Percentiles rank a stretch among this genome's conserved stretches.
Conservation (phyloP, 2,329 filamentous ascomycete species). For the Pezicula neosporulosa region DNA sequence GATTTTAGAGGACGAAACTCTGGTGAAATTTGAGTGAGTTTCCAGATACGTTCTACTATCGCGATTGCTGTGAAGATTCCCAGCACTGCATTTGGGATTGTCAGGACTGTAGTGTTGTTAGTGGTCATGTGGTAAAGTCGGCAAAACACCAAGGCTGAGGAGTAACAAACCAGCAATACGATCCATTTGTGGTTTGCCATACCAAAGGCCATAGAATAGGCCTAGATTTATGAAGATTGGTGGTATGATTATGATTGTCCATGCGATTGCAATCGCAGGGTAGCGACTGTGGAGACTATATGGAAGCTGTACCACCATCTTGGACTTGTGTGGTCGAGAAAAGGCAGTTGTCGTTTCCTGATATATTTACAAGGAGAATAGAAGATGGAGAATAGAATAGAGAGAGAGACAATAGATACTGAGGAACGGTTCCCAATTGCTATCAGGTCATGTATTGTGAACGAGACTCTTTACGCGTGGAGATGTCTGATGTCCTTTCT, state of each 20-base stretch:
- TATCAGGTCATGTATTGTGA: neutral
- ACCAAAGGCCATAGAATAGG: slow-evolving; percentile 21
- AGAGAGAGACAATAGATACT: neutral
- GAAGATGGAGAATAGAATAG: neutral
- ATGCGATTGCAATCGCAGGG: slow-evolving; percentile 15
- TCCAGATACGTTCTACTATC: slow-evolving; percentile 15
- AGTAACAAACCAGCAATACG: slow-evolving; percentile 12
- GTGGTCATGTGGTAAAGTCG: slow-evolving; percentile 3
- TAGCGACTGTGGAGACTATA: slow-evolving; percentile 19
- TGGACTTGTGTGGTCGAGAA: neutral
- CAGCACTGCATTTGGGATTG: slow-evolving; percentile 18
- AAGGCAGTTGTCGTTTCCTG: neutral
- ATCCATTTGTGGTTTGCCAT: slow-evolving; percentile 14
- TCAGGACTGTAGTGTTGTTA: slow-evolving; percentile 12
- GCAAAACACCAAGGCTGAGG: neutral
- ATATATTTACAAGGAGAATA: neutral
- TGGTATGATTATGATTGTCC: slow-evolving; percentile 19
- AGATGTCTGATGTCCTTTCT: neutral
- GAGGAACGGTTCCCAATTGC: neutral
- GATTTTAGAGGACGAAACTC: slow-evolving; percentile 12
- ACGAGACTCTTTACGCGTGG: neutral
- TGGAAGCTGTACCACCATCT: slow-evolving; percentile 15
- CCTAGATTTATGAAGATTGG: slow-evolving; percentile 18
- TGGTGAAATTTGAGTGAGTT: slow-evolving; percentile 11
- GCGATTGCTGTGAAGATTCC: slow-evolving; percentile 17